phyloP scores from a whole-genome alignment of 805 yeast species.

The Yamadazyma scolyti region DNA sequence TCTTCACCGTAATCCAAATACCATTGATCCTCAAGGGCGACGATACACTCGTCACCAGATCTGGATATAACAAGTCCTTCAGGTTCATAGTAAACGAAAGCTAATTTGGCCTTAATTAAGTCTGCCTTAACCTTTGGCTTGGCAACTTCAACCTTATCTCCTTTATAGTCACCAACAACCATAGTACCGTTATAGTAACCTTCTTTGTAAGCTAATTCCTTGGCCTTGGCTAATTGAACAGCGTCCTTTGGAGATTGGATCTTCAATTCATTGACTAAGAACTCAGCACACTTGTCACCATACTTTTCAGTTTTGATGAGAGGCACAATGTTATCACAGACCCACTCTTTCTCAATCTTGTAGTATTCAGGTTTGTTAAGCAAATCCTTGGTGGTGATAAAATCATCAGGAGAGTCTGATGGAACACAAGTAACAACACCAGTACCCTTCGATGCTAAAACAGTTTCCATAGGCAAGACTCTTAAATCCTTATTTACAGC shows the following conservation, averaged over 20 bases:
- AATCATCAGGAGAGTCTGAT: constrained; percentile 98
- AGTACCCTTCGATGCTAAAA: constrained; percentile 92
- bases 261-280: constrained; percentile 78
- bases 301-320: constrained; percentile 78
- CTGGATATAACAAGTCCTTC: constrained; percentile 87
- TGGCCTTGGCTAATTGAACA: constrained; percentile 83
- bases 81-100: constrained; percentile 92
- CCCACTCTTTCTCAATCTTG: constrained; percentile 84
- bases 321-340: constrained; percentile 64
- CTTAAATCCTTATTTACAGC: constrained; percentile 67
- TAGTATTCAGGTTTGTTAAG: constrained; percentile 88
- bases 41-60: constrained; percentile 95
- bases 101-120: constrained; percentile 69
- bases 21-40: constrained; percentile 98
- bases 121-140: constrained; percentile 84
- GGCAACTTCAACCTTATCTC: constrained; percentile 87
- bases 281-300: constrained; percentile 86
- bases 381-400: constrained; percentile 77
- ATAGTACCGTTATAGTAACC: constrained; percentile 89
- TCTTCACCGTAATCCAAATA: constrained; percentile 96
- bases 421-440: constrained; percentile 99
- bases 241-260: constrained; percentile 93
- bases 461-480: constrained; percentile 96
- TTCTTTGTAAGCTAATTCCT: constrained; percentile 93
- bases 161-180: constrained; percentile 76